Conservation (phyloP, 2,329 filamentous ascomycete species). For the Aaosphaeria arxii region DNA sequence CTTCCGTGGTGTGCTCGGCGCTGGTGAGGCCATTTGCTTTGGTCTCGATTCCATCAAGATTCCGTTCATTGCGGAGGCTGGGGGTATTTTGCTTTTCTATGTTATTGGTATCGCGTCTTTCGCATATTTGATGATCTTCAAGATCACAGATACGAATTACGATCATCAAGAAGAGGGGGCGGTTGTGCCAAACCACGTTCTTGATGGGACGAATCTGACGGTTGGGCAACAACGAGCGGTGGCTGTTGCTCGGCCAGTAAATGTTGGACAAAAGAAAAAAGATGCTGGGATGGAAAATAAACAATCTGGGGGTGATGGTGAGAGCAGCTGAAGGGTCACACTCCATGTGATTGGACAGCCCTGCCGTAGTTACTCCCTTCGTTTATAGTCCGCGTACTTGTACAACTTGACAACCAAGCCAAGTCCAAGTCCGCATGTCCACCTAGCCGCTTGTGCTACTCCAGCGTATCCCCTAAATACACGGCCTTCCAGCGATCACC, state of each 20-base stretch:
- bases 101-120: constrained; percentile 22
- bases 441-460: no score
- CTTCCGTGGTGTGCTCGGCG: constrained; percentile 28
- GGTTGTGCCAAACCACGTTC: constrained; percentile 24
- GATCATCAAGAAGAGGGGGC: constrained; percentile 21
- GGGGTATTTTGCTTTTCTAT: constrained; percentile 27
- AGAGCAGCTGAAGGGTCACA: no score
- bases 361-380: no score
- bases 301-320: no score
- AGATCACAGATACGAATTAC: constrained; percentile 31
- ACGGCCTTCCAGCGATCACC: no score
- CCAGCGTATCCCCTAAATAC: no score
- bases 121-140: constrained; percentile 24
- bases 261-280: background rate
- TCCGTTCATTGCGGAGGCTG: constrained; percentile 25
- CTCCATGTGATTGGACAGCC: no score
- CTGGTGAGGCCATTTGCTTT: constrained; percentile 29
- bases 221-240: constrained; percentile 7
- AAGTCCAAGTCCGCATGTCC: no score
- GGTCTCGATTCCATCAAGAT: constrained; percentile 30
- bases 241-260: background rate
- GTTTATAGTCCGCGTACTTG: no score
- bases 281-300: background rate
- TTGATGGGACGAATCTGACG: constrained; percentile 17
- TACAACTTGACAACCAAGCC: no score